phyloP scores from a whole-genome alignment of 2,329 filamentous ascomycete genomes.

The Cadophora gregata region DNA sequence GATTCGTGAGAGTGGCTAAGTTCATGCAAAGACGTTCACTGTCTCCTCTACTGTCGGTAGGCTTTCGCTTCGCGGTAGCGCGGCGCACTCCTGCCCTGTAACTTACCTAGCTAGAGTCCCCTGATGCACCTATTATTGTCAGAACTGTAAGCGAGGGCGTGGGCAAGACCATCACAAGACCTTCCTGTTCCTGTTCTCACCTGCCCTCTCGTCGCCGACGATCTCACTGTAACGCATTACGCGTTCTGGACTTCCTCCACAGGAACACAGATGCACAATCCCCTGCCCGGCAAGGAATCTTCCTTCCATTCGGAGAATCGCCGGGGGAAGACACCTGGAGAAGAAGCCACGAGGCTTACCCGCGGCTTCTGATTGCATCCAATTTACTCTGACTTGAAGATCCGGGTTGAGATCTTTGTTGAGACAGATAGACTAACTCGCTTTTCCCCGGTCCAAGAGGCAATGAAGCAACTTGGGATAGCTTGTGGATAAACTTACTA shows the following conservation, averaged over 20 bases:
- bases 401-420: too few relatives aligned
- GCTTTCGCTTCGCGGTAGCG: not conserved
- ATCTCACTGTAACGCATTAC: not conserved
- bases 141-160: not conserved
- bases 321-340: not conserved
- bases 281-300: not conserved
- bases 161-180: not conserved
- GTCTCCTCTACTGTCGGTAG: too few relatives aligned
- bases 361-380: not conserved
- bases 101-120: too few relatives aligned
- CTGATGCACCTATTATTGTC: not conserved
- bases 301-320: not conserved
- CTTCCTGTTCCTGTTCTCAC: not conserved
- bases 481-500: not conserved
- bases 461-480: not conserved
- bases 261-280: too few relatives aligned
- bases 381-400: too few relatives aligned
- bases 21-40: slow-evolving; percentile 1
- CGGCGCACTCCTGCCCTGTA: not conserved
- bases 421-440: too few relatives aligned
- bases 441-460: too few relatives aligned
- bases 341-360: not conserved
- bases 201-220: too few relatives aligned
- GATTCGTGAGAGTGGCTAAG: not conserved
- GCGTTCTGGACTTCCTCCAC: not conserved